Conservation (phyloP, 108 stramenopile genomes). For the Cylindrotheca fusiformis region DNA sequence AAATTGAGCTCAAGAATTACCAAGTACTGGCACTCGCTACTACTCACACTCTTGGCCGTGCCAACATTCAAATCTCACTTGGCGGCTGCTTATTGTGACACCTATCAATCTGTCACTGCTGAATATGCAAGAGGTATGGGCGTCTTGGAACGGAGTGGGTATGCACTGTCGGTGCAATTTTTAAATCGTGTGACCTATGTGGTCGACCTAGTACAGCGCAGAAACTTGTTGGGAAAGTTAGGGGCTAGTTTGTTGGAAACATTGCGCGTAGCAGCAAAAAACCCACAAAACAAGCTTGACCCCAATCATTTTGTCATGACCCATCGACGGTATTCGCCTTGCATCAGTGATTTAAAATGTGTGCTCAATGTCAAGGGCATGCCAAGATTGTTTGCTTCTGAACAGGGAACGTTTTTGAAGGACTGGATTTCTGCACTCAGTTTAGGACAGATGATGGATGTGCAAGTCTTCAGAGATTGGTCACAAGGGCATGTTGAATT, state of each 20-base stretch:
- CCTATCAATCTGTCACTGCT: conserved; percentile 72
- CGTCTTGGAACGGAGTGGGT: conserved; percentile 75
- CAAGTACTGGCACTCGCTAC: conserved; percentile 79
- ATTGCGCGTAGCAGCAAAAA: conserved; percentile 41
- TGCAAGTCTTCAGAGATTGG: conserved; percentile 70
- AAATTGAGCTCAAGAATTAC: conserved; percentile 63
- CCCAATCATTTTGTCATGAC: conserved; percentile 71
- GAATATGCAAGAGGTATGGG: conserved; percentile 88
- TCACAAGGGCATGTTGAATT: conserved; percentile 75
- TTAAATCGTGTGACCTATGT: conserved; percentile 92
- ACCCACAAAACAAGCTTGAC: conserved; percentile 45
- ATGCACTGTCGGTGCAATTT: conserved; percentile 87
- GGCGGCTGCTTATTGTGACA: conserved; percentile 88
- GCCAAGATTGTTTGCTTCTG: conserved; percentile 70
- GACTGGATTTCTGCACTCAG: conserved; percentile 66
- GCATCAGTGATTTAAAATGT: conserved; percentile 91
- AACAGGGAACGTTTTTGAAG: conserved; percentile 37
- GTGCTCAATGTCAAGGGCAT: conserved; percentile 91
- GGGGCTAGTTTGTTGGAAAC: conserved; percentile 64
- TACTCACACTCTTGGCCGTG: conserved; percentile 88
- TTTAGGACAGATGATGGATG: conserved; percentile 79
- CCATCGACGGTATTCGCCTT: conserved; percentile 86
- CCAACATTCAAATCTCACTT: conserved; percentile 90
- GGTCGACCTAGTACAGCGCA: conserved; percentile 62
- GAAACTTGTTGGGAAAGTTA: conserved; percentile 68